Evolutionary conservation across 768 basidiomycete species (phyloP), one percentile per base, ranked within the genome.

Genomic region (Pleurotus platypus): DNA sequence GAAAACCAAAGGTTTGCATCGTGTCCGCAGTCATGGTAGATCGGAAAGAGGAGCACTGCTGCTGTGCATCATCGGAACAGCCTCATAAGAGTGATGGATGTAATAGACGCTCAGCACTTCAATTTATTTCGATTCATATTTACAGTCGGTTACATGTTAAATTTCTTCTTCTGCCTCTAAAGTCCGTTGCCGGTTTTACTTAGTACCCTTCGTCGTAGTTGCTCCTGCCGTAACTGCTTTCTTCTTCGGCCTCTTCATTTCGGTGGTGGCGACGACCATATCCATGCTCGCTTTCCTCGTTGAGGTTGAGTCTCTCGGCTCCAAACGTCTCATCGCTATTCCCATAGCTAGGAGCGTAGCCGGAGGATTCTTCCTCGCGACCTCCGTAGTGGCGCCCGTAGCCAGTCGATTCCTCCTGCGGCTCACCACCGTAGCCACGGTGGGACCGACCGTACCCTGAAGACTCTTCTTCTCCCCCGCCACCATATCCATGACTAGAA

Each of bases 321-420:
- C 81, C 80, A 64, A 76, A 83, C 2, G 82, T 83, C 48, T 83
- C 80, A 27, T 73, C 66, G 55, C 66, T 59, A 43, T 62, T 35
- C 16, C 40, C 57, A 51, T 70, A 67, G 63, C 59, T 67, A 3
- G 69, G 68, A 16, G 64, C 64, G 46, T 72, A 69, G 37, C 64
- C 66, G 35, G 61, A 57, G 13, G 50, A 37, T 40, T 40, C 37
- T 27, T 50, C 50, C 38, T n/a, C 22, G n/a, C 16, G 15, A 8
- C 35, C 26, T 40, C 38, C 50, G 15, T 53, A 1, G 7, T 18
- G 38, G 26, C 35, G 26, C 37, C 48, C 22, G n/a, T 49, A 24
- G 2, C 30, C 48, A 11, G 22, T 16, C 12, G 48, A 35, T 35
- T 24, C 22, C 48, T 49, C 48, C 7, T 49, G 51, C n/a, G 42